Evolutionary conservation across 805 yeast genomes (phyloP).

Genomic region (Pichia cabralensis): DNA sequence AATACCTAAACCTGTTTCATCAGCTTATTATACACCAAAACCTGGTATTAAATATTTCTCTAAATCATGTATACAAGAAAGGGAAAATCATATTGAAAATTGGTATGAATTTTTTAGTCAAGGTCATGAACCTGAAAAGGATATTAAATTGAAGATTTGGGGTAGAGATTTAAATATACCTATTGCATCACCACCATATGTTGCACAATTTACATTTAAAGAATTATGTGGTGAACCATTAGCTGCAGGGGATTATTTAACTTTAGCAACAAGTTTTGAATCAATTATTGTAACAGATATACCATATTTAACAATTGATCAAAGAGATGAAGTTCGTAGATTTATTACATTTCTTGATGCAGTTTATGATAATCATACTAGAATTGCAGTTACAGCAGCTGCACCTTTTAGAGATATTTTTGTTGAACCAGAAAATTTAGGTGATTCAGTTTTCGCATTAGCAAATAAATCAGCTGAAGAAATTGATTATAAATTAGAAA

Average conservation of each 20-base stretch:
- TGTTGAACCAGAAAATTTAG: slow-evolving; percentile 66
- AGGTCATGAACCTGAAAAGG: slow-evolving; percentile 33
- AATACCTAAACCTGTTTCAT: slow-evolving; percentile 70
- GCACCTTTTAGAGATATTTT: slow-evolving; percentile 78
- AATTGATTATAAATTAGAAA: slow-evolving; percentile 25
- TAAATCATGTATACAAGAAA: slow-evolving; percentile 37
- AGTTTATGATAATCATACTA: slow-evolving; percentile 82
- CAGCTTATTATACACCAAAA: slow-evolving; percentile 68
- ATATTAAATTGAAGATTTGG: slow-evolving; percentile 57
- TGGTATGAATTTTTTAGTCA: slow-evolving; percentile 81
- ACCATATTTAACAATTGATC: slow-evolving; percentile 70
- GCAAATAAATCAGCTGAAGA: slow-evolving; percentile 20
- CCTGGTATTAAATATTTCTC: slow-evolving; percentile 49
- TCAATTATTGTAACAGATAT: slow-evolving; percentile 88
- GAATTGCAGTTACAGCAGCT: slow-evolving; percentile 82
- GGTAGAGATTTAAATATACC: slow-evolving; percentile 80
- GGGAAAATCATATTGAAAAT: slow-evolving; percentile 50
- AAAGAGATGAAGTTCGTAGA: slow-evolving; percentile 77
- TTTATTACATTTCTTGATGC: slow-evolving; percentile 95
- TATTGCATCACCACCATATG: slow-evolving; percentile 60
- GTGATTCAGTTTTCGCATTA: slow-evolving; percentile 34
- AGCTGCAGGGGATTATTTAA: slow-evolving; percentile 91
- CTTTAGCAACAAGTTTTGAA: slow-evolving; percentile 65
- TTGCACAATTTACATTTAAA: slow-evolving; percentile 82
- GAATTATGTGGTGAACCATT: slow-evolving; percentile 80